Percentiles rank a stretch among this genome's conserved stretches.
Evolutionary conservation across 306 rosid species (phyloP).

Genomic region (Castanea sativa): DNA sequence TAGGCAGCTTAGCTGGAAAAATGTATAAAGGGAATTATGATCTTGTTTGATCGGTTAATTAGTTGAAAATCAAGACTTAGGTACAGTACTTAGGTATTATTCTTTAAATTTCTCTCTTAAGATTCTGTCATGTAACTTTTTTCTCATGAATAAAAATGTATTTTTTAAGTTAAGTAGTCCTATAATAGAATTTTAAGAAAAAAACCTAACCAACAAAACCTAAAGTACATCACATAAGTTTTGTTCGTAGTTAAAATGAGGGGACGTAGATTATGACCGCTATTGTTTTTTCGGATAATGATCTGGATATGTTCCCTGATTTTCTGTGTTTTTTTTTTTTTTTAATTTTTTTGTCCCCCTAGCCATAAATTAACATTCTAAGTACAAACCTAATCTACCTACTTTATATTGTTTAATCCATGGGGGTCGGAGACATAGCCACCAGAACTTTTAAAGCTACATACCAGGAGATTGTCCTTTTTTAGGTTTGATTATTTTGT

Average conservation of each 20-base stretch:
- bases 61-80: not conserved
- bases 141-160: no score
- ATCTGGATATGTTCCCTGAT: slow-evolving; percentile 8
- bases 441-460: not conserved
- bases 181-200: no score
- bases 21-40: not conserved
- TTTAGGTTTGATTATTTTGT: no score
- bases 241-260: not conserved
- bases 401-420: not conserved
- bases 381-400: not conserved
- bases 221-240: no score
- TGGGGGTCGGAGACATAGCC: not conserved
- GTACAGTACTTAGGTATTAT: not conserved
- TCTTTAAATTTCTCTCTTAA: no score
- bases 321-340: not conserved
- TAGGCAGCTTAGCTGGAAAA: slow-evolving; percentile 3
- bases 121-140: no score
- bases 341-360: slow-evolving; percentile 24
- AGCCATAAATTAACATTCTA: not conserved
- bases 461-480: no score
- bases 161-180: no score
- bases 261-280: slow-evolving; percentile 5
- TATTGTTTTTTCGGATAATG: no score
- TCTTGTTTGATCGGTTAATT: not conserved
- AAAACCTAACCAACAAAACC: no score